A percentile compares a stretch with the other conserved stretches of the same genome.
Evolutionary conservation across 2,329 filamentous ascomycete genomes (phyloP).

Genomic region (Aspergillus floridensis): DNA sequence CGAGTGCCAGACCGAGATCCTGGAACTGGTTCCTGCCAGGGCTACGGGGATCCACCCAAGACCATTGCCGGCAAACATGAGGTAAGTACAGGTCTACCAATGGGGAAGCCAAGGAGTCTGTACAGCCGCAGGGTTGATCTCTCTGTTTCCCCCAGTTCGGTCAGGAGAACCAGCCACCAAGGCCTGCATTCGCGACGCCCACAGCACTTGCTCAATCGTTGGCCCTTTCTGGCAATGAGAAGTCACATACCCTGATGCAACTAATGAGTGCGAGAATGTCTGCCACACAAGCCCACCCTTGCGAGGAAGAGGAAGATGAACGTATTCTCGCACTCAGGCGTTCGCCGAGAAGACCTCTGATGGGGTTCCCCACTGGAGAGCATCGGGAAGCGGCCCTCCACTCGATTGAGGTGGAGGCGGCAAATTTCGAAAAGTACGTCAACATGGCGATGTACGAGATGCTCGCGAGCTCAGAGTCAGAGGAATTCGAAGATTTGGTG

Average conservation of each 20-base stretch:
- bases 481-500: background rate
- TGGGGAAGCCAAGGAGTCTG: background rate
- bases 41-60: background rate
- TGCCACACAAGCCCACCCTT: background rate
- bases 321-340: background rate
- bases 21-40: background rate
- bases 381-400: background rate
- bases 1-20: background rate
- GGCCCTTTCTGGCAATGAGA: background rate
- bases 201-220: background rate
- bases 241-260: background rate
- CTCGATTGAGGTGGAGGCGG: background rate
- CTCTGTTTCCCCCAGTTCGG: background rate
- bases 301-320: background rate
- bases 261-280: background rate
- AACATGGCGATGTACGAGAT: background rate
- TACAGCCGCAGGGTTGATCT: background rate
- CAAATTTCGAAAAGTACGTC: constrained; percentile 1
- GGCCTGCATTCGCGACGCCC: background rate
- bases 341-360: background rate
- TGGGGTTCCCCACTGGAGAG: background rate
- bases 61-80: background rate
- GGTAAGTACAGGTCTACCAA: background rate
- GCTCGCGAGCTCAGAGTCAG: background rate
- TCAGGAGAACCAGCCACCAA: background rate